These are phyloP conservation scores for Xylaria sp. DNA, from an alignment of 2,329 filamentous ascomycete genomes.

Conservation along the genomic window DNA sequence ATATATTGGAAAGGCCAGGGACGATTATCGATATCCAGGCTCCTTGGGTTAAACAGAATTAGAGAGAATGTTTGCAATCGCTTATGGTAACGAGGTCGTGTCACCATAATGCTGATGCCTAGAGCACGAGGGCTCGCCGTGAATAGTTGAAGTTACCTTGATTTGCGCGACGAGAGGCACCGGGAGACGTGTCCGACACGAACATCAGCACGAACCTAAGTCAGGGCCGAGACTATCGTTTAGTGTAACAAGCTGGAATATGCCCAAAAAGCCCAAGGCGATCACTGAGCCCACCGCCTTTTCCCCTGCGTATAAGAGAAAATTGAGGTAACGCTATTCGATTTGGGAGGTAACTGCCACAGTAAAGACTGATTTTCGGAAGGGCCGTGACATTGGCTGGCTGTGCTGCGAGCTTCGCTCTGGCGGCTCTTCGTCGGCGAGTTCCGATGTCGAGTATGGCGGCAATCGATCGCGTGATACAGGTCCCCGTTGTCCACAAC, in stretches of 20 bases:
- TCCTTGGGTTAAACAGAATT: not conserved
- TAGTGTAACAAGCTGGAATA: slow-evolving; percentile 1
- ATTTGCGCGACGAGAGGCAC: not conserved
- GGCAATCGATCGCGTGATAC: slow-evolving; percentile 3
- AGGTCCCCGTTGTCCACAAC: not conserved
- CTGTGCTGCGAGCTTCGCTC: not conserved
- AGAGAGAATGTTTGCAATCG: not conserved
- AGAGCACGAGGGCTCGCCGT: not conserved
- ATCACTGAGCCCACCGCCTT: not conserved
- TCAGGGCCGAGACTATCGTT: not conserved
- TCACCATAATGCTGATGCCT: slow-evolving; percentile 16
- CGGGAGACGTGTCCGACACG: not conserved
- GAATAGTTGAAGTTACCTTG: not conserved
- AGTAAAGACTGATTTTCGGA: not conserved
- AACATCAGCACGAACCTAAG: not conserved
- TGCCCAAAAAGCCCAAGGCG: not conserved
- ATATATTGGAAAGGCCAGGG: not conserved
- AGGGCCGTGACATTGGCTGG: not conserved
- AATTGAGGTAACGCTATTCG: not conserved
- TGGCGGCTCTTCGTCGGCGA: slow-evolving; percentile 1
- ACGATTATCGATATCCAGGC: not conserved
- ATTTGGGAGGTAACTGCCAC: slow-evolving; percentile 1
- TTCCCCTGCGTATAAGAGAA: not conserved
- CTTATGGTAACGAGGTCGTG: slow-evolving; percentile 1
- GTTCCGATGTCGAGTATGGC: not conserved